phyloP scores from a whole-genome alignment of 305 asterid genomes.

The Andrographis paniculata region DNA sequence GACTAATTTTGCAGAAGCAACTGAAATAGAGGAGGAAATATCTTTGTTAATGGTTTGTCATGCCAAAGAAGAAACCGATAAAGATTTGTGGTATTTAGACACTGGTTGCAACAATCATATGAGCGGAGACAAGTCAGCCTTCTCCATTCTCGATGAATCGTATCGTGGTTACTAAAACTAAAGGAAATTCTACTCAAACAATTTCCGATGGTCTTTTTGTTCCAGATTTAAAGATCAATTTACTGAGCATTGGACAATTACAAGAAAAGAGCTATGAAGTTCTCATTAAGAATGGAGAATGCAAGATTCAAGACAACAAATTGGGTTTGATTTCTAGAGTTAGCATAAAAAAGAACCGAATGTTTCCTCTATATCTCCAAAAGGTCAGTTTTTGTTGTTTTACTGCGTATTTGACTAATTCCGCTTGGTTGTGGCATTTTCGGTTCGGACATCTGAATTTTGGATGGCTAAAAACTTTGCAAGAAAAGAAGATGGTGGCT shows the following conservation, averaged over 20 bases:
- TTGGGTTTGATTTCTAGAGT: constrained; percentile 6
- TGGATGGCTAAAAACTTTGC: constrained; percentile 2
- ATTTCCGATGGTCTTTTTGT: constrained; percentile 15
- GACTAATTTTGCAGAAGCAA: no score
- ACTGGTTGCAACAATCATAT: no score
- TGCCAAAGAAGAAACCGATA: no score
- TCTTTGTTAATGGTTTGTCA: no score
- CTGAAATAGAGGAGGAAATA: no score
- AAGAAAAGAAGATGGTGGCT: constrained; percentile 12
- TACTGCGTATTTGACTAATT: neutral
- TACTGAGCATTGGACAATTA: constrained; percentile 17
- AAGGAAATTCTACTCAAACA: neutral
- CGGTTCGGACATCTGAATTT: constrained; percentile 5
- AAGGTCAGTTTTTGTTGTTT: neutral
- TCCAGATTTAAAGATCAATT: constrained; percentile 13
- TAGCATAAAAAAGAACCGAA: constrained; percentile 1
- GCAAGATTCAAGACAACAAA: neutral
- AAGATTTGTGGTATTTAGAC: no score
- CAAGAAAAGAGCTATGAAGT: constrained; percentile 18
- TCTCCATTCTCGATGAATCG: no score
- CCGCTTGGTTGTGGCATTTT: constrained; percentile 8
- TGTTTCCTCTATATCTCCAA: constrained; percentile 5
- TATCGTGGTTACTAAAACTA: no score
- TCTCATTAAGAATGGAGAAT: constrained; percentile 4
- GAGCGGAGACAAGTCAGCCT: no score